Conservation (phyloP, 2,329 filamentous ascomycete genomes). For the Ophiostoma angusticollis region DNA sequence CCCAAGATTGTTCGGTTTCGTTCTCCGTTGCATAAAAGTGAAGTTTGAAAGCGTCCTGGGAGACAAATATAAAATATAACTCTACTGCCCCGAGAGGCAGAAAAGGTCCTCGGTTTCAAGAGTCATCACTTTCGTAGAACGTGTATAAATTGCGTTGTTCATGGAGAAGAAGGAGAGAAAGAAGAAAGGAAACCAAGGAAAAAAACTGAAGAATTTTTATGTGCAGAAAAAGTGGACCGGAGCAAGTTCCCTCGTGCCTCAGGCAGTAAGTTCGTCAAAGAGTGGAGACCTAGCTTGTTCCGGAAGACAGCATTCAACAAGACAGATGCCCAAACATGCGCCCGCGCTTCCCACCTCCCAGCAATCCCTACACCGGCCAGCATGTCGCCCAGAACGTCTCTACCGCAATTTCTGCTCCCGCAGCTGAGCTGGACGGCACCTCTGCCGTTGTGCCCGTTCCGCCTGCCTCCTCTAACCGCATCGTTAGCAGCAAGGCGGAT, state of each 20-base stretch:
- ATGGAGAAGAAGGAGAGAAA: conserved; percentile 23
- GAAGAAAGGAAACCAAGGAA: conserved; percentile 13
- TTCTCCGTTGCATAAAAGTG: conserved; percentile 36
- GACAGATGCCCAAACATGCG: not conserved
- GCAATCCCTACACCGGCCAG: conserved; percentile 18
- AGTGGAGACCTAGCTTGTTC: not conserved
- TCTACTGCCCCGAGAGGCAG: conserved; percentile 4
- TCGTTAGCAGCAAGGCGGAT: conserved; percentile 3
- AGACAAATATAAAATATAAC: too few relatives aligned
- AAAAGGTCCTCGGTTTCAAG: conserved; percentile 26
- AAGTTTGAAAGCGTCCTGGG: conserved; percentile 31
- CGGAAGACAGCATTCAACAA: not conserved
- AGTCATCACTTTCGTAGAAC: conserved; percentile 29
- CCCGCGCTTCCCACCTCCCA: not conserved
- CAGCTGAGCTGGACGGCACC: conserved; percentile 39
- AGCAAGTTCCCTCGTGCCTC: conserved; percentile 3
- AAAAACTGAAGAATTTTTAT: conserved; percentile 8
- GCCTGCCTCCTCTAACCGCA: too few relatives aligned
- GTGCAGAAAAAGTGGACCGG: not conserved
- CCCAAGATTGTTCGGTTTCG: conserved; percentile 36
- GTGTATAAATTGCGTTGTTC: conserved; percentile 36
- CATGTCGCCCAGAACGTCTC: conserved; percentile 24
- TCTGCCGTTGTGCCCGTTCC: conserved; percentile 12
- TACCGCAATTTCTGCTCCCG: conserved; percentile 43
- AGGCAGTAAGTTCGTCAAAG: conserved; percentile 9